phyloP scores from a whole-genome alignment of 2,329 filamentous ascomycete genomes.

The Mycosphaerella sp. region DNA sequence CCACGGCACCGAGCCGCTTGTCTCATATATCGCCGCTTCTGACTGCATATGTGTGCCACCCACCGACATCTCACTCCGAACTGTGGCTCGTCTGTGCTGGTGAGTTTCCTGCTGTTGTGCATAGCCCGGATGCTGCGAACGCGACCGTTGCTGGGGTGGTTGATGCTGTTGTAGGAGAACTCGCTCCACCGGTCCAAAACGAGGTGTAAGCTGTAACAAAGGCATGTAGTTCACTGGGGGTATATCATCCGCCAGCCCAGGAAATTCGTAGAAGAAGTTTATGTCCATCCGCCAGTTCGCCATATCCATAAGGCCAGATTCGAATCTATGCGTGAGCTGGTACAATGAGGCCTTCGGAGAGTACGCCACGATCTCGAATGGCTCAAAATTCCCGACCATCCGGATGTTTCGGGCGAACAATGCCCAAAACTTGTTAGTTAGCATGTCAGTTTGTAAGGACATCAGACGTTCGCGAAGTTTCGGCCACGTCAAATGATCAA shows the following conservation, averaged over 20 bases:
- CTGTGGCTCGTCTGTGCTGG: constrained; percentile 11
- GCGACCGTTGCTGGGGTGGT: not conserved
- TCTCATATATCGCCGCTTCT: constrained; percentile 1
- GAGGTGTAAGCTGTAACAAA: constrained; percentile 16
- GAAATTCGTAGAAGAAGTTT: constrained; percentile 23
- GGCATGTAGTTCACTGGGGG: constrained; percentile 22
- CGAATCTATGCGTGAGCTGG: constrained; percentile 17
- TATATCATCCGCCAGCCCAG: constrained; percentile 19
- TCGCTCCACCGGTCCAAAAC: constrained; percentile 13
- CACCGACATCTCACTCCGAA: constrained; percentile 1
- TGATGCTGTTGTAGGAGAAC: not conserved
- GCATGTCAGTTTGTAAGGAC: constrained; percentile 15
- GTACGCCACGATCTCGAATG: constrained; percentile 17
- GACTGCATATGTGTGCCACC: not conserved
- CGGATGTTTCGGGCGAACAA: constrained; percentile 18
- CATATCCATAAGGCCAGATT: constrained; percentile 20
- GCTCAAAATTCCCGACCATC: constrained; percentile 20
- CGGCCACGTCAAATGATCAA: constrained; percentile 24
- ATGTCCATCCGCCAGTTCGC: constrained; percentile 22
- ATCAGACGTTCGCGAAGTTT: constrained; percentile 19
- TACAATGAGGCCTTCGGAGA: constrained; percentile 15
- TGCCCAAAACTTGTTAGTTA: constrained; percentile 23
- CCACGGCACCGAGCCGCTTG: constrained; percentile 2
- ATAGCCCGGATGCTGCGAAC: not conserved
- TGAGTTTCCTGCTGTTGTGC: not conserved